Evolutionary conservation across 2,329 filamentous ascomycete species (phyloP).

Genomic region (Xylaria sp.): DNA sequence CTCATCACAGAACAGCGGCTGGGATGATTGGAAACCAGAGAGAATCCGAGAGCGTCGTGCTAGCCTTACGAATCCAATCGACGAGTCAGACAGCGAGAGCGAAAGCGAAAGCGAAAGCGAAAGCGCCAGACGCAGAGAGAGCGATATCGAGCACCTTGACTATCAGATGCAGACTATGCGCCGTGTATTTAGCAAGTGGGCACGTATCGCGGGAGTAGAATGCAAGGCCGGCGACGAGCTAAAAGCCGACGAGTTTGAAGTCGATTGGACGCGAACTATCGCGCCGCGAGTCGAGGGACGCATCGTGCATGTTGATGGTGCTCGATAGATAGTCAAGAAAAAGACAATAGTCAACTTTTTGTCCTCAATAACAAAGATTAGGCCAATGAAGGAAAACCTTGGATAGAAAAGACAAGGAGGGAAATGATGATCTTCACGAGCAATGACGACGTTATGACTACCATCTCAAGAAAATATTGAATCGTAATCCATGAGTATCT

Average conservation of each 20-base stretch:
- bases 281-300: constrained; percentile 80
- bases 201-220: constrained; percentile 71
- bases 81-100: constrained; percentile 58
- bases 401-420: not conserved
- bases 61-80: constrained; percentile 46
- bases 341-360: not conserved
- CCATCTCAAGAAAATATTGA: not conserved
- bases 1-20: constrained; percentile 39
- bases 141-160: constrained; percentile 58
- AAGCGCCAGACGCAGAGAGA: constrained; percentile 8
- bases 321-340: not conserved
- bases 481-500: not conserved
- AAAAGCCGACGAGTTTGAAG: constrained; percentile 67
- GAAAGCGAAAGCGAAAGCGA: constrained; percentile 51
- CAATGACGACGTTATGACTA: constrained; percentile 13
- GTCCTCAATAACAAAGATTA: not conserved
- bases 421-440: not conserved
- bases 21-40: constrained; percentile 53
- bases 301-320: constrained; percentile 58
- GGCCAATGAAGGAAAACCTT: not conserved
- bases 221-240: constrained; percentile 64
- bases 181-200: constrained; percentile 78
- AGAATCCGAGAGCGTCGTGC: constrained; percentile 51
- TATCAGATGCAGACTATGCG: constrained; percentile 72
- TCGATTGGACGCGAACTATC: constrained; percentile 84